phyloP scores from a whole-genome alignment of 1,139 yeast species.

The Geotrichum cucujoidarum region DNA sequence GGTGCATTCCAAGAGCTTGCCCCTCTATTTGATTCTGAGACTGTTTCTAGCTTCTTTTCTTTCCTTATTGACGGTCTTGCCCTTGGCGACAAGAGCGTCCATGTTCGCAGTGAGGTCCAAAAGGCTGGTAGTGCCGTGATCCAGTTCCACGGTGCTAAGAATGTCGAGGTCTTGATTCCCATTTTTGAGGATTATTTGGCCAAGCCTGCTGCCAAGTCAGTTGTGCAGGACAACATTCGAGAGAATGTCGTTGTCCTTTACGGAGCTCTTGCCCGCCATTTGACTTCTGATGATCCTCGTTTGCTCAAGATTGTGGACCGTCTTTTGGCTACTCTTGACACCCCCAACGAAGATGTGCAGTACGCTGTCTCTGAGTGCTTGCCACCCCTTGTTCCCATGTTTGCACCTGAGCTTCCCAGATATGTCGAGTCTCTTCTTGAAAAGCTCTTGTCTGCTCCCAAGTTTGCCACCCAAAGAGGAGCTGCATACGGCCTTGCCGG shows the following conservation, averaged over 20 bases:
- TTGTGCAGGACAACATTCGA: slow-evolving; percentile 58
- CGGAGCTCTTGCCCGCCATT: slow-evolving; percentile 83
- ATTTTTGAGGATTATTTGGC: slow-evolving; percentile 61
- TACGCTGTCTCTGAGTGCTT: slow-evolving; percentile 79
- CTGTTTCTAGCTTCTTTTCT: slow-evolving; percentile 48
- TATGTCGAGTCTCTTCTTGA: slow-evolving; percentile 57
- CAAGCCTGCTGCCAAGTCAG: slow-evolving; percentile 36
- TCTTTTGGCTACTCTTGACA: slow-evolving; percentile 66
- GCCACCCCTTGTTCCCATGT: slow-evolving; percentile 70
- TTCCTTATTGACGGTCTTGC: slow-evolving; percentile 61
- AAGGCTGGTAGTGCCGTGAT: slow-evolving; percentile 82
- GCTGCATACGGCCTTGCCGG: slow-evolving; percentile 97
- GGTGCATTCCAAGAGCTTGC: slow-evolving; percentile 58
- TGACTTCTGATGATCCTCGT: slow-evolving; percentile 59
- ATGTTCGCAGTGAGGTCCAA: slow-evolving; percentile 77
- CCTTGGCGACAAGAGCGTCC: slow-evolving; percentile 65
- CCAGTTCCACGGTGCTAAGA: slow-evolving; percentile 54
- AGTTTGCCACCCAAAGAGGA: slow-evolving; percentile 67
- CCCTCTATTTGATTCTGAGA: slow-evolving; percentile 39
- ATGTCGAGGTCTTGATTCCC: slow-evolving; percentile 68
- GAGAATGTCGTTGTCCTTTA: slow-evolving; percentile 81
- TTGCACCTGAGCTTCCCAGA: slow-evolving; percentile 38
- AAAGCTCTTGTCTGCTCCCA: slow-evolving; percentile 48
- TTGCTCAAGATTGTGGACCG: slow-evolving; percentile 60
- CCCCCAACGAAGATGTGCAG: slow-evolving; percentile 88